Conservation (phyloP, 345 rosid genomes). For the Gossypium bickii region DNA sequence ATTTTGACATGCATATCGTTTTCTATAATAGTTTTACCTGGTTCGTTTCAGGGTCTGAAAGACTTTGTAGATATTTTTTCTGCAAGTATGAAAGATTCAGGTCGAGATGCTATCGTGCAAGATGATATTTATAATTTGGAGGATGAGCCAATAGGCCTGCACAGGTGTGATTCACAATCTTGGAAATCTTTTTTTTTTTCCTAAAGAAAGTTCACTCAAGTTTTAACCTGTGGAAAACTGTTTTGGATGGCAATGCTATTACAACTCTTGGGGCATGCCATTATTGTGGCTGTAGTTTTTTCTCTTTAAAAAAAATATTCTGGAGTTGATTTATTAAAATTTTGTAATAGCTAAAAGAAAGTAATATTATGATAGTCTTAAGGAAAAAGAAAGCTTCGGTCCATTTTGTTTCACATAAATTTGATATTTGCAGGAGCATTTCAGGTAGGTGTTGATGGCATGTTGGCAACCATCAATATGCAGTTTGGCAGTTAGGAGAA, state of each 20-base stretch:
- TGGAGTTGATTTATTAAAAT: neutral
- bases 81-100: constrained; percentile 24
- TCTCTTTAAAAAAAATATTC: neutral
- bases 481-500: neutral
- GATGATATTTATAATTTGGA: constrained; percentile 25
- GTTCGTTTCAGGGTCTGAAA: constrained; percentile 52
- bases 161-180: constrained; percentile 29
- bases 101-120: constrained; percentile 17
- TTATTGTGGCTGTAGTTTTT: neutral
- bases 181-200: neutral
- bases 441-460: neutral
- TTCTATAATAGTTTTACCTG: neutral
- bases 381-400: neutral
- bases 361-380: neutral
- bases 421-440: constrained; percentile 12
- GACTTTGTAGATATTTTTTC: constrained; percentile 30
- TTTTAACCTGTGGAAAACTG: neutral
- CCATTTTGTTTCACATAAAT: neutral
- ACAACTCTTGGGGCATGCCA: neutral
- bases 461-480: neutral
- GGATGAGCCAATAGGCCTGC: constrained; percentile 26
- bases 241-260: neutral
- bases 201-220: neutral
- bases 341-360: neutral
- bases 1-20: neutral